Evolutionary conservation across 306 rosid species (phyloP), one percentile per base, ranked within the genome.

Genomic region (Prosopis cineraria): DNA sequence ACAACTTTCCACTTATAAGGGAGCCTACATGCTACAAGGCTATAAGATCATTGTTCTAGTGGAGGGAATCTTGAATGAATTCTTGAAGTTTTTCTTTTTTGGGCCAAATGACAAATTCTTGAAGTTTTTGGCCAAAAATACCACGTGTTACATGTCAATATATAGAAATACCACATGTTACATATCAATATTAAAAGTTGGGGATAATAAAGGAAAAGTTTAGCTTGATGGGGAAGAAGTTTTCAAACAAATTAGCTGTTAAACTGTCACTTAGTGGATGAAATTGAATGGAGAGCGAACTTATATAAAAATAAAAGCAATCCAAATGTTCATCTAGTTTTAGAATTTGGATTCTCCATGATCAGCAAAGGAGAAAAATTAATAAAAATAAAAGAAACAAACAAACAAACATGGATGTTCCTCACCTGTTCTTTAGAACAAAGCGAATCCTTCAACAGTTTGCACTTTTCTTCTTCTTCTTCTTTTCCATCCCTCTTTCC

Each of bases 391-490:
- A 31, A 31, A 78, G 47, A 77, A 82, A 68, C 60, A 36, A 56
- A 11, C 0, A 8, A 16, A 31, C 5, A n/a, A 3, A 19, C 4
- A 36, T 20, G 10, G 3, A 71, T 52, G 69, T 64, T 4, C 31
- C 56, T 25, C 6, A 70, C 24, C 24, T 64, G 40, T 22, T 72
- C 22, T 77, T 78, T 69, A 20, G 73, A 73, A 70, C 40, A 74
- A 74, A 81, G 68, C 60, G 78, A 81, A 70, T 65, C 78, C 33
- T 74, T 77, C 78, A 73, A 69, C 24, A 70, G 41, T 67, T n/a
- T n/a, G 27, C 50, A 55, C 62, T 76, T 76, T 76, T 9, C 6
- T 64, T 72, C 41, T 55, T 41, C 25, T 79, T 76, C 75, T 7
- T 7, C 45, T 73, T 33, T 44, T 40, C n/a, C 20, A 24, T 16